Percentiles rank a stretch among this genome's conserved stretches.
phyloP scores from a whole-genome alignment of 345 rosid species.

The Euphorbia pulcherrima region DNA sequence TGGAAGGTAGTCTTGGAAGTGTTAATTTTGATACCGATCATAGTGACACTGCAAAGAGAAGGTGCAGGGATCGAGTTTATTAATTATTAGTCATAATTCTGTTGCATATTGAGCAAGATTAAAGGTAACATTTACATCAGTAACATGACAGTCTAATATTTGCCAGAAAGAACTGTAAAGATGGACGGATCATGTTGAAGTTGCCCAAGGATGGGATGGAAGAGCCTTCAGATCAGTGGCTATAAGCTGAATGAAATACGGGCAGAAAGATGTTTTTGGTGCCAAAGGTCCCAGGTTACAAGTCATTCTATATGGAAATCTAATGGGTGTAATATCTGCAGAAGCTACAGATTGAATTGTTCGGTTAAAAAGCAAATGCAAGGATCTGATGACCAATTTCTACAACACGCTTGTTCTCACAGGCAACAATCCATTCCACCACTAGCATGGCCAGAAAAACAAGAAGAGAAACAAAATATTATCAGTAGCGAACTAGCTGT shows the following conservation, averaged over 20 bases:
- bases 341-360: no score
- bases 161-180: no score
- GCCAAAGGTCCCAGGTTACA: no score
- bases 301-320: no score
- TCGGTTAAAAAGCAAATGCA: constrained; percentile 88
- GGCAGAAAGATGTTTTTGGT: no score
- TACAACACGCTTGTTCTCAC: constrained; percentile 53
- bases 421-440: constrained; percentile 18
- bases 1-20: background rate
- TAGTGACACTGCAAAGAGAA: background rate
- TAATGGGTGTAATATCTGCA: constrained; percentile 20
- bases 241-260: no score
- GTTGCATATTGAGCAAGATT: no score
- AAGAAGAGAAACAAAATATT: constrained; percentile 32
- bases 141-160: background rate
- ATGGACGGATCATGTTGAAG: no score
- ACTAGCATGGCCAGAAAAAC: constrained; percentile 52
- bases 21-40: background rate
- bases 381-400: constrained; percentile 68
- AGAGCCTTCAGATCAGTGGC: no score
- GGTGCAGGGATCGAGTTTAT: background rate
- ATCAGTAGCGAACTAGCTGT: constrained; percentile 32
- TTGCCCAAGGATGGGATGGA: no score
- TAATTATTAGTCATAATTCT: background rate
- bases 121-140: no score